Percentiles rank a stretch among this genome's conserved stretches.
These are phyloP conservation scores for Naganishia sp. DNA, from an alignment of 1,284 basidiomycete genomes.

Conservation along the genomic window DNA sequence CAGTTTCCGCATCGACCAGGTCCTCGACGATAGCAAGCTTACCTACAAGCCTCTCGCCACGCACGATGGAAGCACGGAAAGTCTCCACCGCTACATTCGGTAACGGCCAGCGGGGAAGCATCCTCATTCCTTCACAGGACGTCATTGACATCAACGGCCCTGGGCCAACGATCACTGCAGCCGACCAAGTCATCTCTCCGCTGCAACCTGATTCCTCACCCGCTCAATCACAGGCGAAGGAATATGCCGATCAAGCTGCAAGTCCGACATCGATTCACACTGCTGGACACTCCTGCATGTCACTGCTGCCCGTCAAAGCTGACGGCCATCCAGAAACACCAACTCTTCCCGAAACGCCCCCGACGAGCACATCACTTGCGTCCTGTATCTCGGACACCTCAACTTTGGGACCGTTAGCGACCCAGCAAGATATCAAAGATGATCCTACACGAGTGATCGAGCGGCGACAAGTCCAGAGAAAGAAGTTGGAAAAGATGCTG, in stretches of 20 bases:
- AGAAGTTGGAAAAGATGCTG: slow-evolving; percentile 17
- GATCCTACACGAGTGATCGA: not conserved
- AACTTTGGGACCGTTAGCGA: slow-evolving; percentile 9
- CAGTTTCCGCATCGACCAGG: not conserved
- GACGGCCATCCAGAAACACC: not conserved
- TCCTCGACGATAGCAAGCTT: not conserved
- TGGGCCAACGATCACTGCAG: no score
- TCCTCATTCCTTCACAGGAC: not conserved
- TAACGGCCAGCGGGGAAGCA: not conserved
- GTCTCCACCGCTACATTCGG: not conserved
- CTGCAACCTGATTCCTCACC: no score
- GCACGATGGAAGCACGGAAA: not conserved
- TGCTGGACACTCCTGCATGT: not conserved
- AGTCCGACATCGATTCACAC: slow-evolving; percentile 23
- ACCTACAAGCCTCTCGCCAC: slow-evolving; percentile 6
- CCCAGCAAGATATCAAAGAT: slow-evolving; percentile 21
- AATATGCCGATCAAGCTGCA: not conserved
- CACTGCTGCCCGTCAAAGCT: not conserved
- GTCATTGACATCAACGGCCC: no score
- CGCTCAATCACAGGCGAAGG: not conserved
- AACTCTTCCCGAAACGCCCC: not conserved
- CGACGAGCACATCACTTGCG: slow-evolving; percentile 18
- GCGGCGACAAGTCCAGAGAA: not conserved
- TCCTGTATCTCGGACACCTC: slow-evolving; percentile 14
- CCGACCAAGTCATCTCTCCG: no score